Evolutionary conservation across 169 alveolate genomes (phyloP).

Genomic region (Amoebophrya sp.): DNA sequence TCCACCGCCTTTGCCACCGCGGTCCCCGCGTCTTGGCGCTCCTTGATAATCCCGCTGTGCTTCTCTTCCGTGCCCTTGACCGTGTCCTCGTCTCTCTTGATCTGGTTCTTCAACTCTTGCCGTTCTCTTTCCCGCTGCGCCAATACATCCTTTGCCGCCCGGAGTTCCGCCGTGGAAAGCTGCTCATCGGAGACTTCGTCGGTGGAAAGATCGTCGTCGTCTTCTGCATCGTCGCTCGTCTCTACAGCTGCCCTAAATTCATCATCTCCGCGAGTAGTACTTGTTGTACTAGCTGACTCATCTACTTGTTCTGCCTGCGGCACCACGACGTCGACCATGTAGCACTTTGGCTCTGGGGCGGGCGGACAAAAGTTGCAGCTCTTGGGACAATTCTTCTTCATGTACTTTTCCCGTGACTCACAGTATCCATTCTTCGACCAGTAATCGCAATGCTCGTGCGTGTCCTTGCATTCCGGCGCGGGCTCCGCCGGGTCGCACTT

Average conservation of each 20-base stretch:
- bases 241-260: no score
- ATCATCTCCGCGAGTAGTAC: no score
- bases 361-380: not conserved
- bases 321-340: not conserved
- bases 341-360: not conserved
- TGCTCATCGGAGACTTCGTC: not conserved
- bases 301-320: not conserved
- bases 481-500: not conserved
- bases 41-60: not conserved
- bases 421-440: not conserved
- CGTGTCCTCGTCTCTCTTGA: not conserved
- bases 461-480: not conserved
- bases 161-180: not conserved
- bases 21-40: not conserved
- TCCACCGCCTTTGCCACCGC: not conserved
- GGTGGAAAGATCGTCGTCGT: no score
- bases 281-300: not conserved
- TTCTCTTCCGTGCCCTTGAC: no score
- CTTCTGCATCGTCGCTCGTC: no score
- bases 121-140: not conserved
- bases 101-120: not conserved
- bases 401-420: not conserved
- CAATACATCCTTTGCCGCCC: not conserved
- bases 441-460: not conserved
- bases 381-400: not conserved